Evolutionary conservation across 2,329 filamentous ascomycete species (phyloP), one percentile per base, ranked within the genome.

Genomic region (Diaporthe sp.): DNA sequence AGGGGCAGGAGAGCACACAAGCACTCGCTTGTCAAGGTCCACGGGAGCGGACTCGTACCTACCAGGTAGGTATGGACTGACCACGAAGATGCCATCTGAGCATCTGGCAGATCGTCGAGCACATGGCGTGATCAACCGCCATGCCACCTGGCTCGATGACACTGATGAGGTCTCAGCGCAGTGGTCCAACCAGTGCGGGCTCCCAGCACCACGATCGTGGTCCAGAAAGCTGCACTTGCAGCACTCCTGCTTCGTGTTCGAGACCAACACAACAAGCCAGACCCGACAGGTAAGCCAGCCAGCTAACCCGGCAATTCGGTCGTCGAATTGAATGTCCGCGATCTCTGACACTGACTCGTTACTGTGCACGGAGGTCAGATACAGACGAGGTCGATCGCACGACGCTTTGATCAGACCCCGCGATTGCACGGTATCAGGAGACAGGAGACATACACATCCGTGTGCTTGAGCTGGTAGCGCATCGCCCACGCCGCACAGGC

Each of bases 301-400:
- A 22, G 45, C n/a, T n/a, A n/a, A n/a, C 61, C 30, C 19, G 45
- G 45, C 30, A 67, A 28, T 22, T 67, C n/a, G 38, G 7, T 40
- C 45, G n/a, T 38, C 33, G 30, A 38, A 50, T 13, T n/a, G 28
- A 50, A 40, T 33, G 47, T 30, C 4, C 47, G 28, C 33, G 64
- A 54, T 52, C 15, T n/a, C 45, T 28, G 30, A 28, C 3, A 67
- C 45, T 68, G 64, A 68, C 22, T 68, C 64, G 64, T 28, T 28
- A 22, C 17, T 13, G 25, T 22, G 33, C 47, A 22, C 13, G 33
- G 47, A 28, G 19, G 9, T 8, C 17, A 30, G 47, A 30, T n/a
- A 12, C 33, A 30, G 17, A 28, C 54, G 45, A 52, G 47, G 50
- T 40, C 47, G 33, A 25, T 40, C n/a, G 35, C 33, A 40, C 40